A percentile compares a stretch with the other conserved stretches of the same genome.
phyloP scores from a whole-genome alignment of 148 eudicot species.

The Vaccinium myrtillus region DNA sequence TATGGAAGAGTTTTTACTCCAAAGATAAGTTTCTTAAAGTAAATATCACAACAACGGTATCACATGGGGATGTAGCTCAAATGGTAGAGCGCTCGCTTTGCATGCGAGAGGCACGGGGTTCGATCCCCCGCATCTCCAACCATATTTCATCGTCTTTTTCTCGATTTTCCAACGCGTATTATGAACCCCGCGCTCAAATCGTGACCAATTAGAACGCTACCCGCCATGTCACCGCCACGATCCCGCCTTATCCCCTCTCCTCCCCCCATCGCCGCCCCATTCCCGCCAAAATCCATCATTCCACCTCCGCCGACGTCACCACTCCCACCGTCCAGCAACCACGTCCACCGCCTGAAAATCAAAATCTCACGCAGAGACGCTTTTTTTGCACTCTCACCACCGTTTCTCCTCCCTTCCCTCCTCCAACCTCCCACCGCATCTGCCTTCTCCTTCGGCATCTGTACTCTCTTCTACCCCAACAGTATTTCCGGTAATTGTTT shows the following conservation, averaged over 20 bases:
- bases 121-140: constrained; percentile 39
- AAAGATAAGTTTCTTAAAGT: too few species aligned
- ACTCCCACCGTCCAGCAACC: not conserved
- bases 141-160: too few species aligned
- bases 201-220: not conserved
- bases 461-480: not conserved
- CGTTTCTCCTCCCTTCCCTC: not conserved
- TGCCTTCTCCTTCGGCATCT: constrained; percentile 21
- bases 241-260: constrained; percentile 20
- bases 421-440: constrained; percentile 5
- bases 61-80: constrained; percentile 65
- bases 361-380: constrained; percentile 10
- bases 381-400: not conserved
- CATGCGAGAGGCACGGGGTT: constrained; percentile 78
- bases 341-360: not conserved
- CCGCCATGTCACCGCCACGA: constrained; percentile 23
- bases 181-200: not conserved
- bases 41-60: rapidly evolving
- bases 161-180: not conserved
- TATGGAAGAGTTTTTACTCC: too few species aligned
- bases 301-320: not conserved
- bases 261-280: not conserved
- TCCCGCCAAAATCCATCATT: constrained; percentile 5
- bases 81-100: constrained; percentile 78
- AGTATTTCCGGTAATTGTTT: not conserved